Conservation (phyloP, 352 stramenopile genomes). For the Phytophthora cajani region DNA sequence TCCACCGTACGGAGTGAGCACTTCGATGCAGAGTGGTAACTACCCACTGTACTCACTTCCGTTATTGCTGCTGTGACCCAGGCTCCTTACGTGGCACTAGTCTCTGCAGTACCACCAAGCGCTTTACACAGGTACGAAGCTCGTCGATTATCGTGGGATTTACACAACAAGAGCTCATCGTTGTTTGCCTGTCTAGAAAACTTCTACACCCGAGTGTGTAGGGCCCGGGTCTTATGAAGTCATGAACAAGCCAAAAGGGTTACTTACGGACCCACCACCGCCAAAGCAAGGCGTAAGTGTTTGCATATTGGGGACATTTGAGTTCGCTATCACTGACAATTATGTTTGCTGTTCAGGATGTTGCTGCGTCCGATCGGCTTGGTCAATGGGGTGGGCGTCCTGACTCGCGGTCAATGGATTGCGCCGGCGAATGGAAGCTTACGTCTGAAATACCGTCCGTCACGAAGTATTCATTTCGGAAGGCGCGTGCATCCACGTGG, state of each 20-base stretch:
- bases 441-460: slow-evolving; percentile 69
- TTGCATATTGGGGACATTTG: neutral
- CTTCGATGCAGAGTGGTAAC: neutral
- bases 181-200: slow-evolving; percentile 41
- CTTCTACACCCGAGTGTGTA: slow-evolving; percentile 48
- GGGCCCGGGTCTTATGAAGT: slow-evolving; percentile 72
- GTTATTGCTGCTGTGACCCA: slow-evolving; percentile 18
- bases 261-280: slow-evolving; percentile 34
- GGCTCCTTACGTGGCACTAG: slow-evolving; percentile 71
- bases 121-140: slow-evolving; percentile 49
- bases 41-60: neutral
- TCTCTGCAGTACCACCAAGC: slow-evolving; percentile 69
- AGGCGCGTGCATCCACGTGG: slow-evolving; percentile 57
- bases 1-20: slow-evolving; percentile 47
- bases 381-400: slow-evolving; percentile 48
- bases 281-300: slow-evolving; percentile 27
- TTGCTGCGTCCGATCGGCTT: slow-evolving; percentile 43
- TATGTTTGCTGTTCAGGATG: slow-evolving; percentile 17
- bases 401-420: slow-evolving; percentile 61
- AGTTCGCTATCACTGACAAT: neutral
- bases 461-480: slow-evolving; percentile 65
- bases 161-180: neutral
- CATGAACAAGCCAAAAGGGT: slow-evolving; percentile 23
- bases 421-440: slow-evolving; percentile 62
- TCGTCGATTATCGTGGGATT: neutral